phyloP scores from a whole-genome alignment of 208 protist species.

The Acanthamoeba healyi region DNA sequence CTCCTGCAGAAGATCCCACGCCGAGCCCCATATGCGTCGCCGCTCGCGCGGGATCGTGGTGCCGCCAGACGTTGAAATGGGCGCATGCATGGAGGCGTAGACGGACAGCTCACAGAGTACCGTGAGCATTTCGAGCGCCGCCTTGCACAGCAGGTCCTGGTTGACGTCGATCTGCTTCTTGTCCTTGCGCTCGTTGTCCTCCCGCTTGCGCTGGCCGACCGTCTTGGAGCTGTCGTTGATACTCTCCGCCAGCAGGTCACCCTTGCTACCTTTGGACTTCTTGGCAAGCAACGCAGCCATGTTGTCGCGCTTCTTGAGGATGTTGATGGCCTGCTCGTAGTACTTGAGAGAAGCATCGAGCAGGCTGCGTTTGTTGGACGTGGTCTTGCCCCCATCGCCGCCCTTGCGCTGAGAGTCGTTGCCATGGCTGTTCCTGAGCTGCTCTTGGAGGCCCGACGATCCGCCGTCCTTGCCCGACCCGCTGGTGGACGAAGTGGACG shows the following conservation, averaged over 20 bases:
- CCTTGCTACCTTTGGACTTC: slow-evolving; percentile 11
- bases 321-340: slow-evolving; percentile 37
- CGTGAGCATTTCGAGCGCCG: not conserved
- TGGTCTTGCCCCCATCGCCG: not conserved
- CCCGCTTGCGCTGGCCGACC: not conserved
- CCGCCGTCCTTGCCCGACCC: not conserved
- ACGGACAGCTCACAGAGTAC: slow-evolving; percentile 9
- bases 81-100: not conserved
- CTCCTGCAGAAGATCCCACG: slow-evolving; percentile 25
- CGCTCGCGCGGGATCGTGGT: not conserved
- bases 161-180: slow-evolving; percentile 36
- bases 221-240: not conserved
- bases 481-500: not conserved
- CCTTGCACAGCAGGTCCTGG: slow-evolving; percentile 31
- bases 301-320: slow-evolving; percentile 28
- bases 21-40: not conserved
- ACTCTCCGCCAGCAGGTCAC: not conserved
- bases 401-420: not conserved
- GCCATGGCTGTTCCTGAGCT: not conserved
- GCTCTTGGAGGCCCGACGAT: not conserved
- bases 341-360: not conserved
- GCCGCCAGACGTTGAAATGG: not conserved
- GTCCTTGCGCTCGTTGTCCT: not conserved
- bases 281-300: not conserved
- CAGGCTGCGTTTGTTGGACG: not conserved